Percentiles rank a stretch among this genome's conserved stretches.
Evolutionary conservation across 2,329 filamentous ascomycete species (phyloP).

Genomic region (Diplodia sapinea): DNA sequence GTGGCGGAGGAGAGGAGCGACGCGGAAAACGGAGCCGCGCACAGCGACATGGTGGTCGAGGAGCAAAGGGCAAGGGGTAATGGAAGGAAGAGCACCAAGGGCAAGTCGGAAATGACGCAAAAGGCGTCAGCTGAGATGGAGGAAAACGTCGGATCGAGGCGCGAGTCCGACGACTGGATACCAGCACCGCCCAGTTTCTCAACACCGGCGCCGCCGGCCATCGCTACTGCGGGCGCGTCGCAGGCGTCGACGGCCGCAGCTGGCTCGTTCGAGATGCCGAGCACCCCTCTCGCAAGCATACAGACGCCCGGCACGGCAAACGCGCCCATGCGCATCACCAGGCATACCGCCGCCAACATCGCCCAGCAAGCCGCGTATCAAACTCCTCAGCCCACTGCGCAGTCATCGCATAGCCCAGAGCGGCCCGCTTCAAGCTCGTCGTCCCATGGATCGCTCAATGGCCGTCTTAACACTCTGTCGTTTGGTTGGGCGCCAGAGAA

Average conservation of each 20-base stretch:
- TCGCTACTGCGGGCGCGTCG: constrained; percentile 33
- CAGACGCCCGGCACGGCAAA: constrained; percentile 16
- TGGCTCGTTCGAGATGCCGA: constrained; percentile 34
- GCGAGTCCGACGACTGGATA: constrained; percentile 44
- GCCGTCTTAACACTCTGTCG: constrained; percentile 32
- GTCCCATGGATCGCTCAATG: constrained; percentile 41
- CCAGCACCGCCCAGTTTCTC: constrained; percentile 40
- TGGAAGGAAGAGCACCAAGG: constrained; percentile 39
- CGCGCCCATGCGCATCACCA: constrained; percentile 24
- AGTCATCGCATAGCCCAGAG: constrained; percentile 35
- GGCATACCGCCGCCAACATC: background rate
- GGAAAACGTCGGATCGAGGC: constrained; percentile 42
- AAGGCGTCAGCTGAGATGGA: constrained; percentile 32
- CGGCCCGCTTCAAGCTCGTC: constrained; percentile 41
- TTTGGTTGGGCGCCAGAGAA: constrained; percentile 34
- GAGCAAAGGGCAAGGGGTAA: constrained; percentile 32
- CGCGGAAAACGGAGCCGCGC: constrained; percentile 34
- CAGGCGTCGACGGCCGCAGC: constrained; percentile 36
- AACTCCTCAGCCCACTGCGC: constrained; percentile 38
- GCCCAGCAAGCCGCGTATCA: constrained; percentile 37
- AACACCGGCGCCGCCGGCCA: constrained; percentile 33
- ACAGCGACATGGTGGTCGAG: constrained; percentile 33
- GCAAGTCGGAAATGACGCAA: constrained; percentile 31
- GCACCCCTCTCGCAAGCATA: constrained; percentile 19
- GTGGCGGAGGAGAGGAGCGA: constrained; percentile 34